Conservation (phyloP, 2,329 filamentous ascomycete genomes). For the Hypoxylon sp. region DNA sequence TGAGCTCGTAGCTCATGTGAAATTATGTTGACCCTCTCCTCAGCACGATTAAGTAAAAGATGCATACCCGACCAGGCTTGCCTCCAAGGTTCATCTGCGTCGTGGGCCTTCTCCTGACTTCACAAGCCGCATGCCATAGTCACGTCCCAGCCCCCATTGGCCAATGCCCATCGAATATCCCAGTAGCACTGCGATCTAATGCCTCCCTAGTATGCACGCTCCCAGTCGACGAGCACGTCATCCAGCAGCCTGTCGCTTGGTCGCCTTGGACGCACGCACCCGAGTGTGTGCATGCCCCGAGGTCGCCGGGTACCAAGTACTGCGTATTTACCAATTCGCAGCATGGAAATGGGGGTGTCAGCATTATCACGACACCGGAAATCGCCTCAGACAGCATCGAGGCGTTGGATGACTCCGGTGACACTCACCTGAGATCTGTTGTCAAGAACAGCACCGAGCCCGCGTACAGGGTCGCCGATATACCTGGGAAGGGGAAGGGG, state of each 20-base stretch:
- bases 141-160: conserved; percentile 8
- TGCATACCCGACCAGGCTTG: conserved; percentile 9
- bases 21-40: not conserved
- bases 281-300: conserved; percentile 29
- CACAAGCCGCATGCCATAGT: conserved; percentile 2
- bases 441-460: conserved; percentile 1
- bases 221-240: conserved; percentile 32
- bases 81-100: not conserved
- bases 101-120: conserved; percentile 4
- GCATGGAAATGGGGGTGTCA: conserved; percentile 44
- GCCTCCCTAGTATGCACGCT: conserved; percentile 32
- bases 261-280: conserved; percentile 42
- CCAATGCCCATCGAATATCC: conserved; percentile 33
- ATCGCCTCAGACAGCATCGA: conserved; percentile 43
- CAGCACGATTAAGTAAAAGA: conserved; percentile 10
- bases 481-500: conserved; percentile 47
- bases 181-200: conserved; percentile 25
- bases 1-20: not conserved
- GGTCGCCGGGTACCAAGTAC: conserved; percentile 28
- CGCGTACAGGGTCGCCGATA: conserved; percentile 42
- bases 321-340: conserved; percentile 41
- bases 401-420: conserved; percentile 42
- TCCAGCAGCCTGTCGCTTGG: conserved; percentile 35
- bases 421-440: conserved; percentile 21
- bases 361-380: conserved; percentile 48